These are phyloP conservation scores for Astragalus glycyphyllos DNA, from an alignment of 306 rosid species.

Conservation along the genomic window DNA sequence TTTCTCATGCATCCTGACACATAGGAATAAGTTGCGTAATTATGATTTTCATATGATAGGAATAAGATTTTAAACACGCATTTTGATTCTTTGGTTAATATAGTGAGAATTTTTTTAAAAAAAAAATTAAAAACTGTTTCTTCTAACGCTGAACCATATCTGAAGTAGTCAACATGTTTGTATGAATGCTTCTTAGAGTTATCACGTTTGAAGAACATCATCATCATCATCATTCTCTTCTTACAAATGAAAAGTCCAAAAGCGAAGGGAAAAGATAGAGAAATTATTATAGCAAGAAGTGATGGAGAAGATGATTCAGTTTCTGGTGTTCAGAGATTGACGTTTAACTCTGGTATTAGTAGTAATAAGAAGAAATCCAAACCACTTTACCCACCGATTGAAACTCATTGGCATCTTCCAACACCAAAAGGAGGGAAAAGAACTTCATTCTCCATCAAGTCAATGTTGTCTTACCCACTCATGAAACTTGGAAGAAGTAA, in stretches of 20 bases:
- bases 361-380: slow-evolving; percentile 40
- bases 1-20: neutral
- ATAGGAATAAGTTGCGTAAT: neutral
- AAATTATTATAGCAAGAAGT: slow-evolving; percentile 45
- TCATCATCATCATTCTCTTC: neutral
- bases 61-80: neutral
- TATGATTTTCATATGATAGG: neutral
- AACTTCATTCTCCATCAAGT: slow-evolving; percentile 46
- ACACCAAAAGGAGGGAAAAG: slow-evolving; percentile 10
- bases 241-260: slow-evolving; percentile 46
- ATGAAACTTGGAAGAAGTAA: slow-evolving; percentile 56
- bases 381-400: slow-evolving; percentile 70
- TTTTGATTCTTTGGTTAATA: neutral
- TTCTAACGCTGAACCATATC: neutral
- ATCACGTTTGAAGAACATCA: neutral
- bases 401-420: slow-evolving; percentile 64
- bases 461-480: slow-evolving; percentile 51
- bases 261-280: slow-evolving; percentile 20
- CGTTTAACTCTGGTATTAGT: slow-evolving; percentile 4
- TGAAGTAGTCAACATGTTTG: slow-evolving; percentile 14
- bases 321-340: slow-evolving; percentile 37
- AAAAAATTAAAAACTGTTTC: neutral
- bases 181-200: slow-evolving; percentile 35
- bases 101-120: neutral
- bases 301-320: slow-evolving; percentile 41